Base-by-base conservation (phyloP, 2,329 filamentous ascomycete genomes). In the Mariannaea sp. region DNA sequence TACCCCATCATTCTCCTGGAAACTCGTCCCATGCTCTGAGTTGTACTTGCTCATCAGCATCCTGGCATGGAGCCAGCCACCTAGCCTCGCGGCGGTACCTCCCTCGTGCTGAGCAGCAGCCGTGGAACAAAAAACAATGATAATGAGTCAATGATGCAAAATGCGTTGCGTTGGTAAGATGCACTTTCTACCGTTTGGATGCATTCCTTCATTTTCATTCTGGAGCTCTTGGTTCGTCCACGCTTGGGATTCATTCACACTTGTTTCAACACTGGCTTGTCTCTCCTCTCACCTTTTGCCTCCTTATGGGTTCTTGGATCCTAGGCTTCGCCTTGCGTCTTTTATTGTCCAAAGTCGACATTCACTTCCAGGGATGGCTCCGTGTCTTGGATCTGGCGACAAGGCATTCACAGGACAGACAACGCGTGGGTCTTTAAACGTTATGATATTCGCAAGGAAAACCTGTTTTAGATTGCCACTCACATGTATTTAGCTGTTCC, bases 1-100 rank as follows among this genome's bases (percentile, higher is more conserved):
- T n/a, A n/a, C n/a, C n/a, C n/a, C 57, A 43, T 53, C 38, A 24
- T 22, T 45, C 39, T 52, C 41, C 50, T 27, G 43, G 36, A 29
- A 50, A 47, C 49, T 42, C 26, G 45, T 27, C 29, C n/a, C 40
- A 26, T 41, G 45, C 57, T 47, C 38, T 49, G 33, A 40, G 45
- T 54, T 49, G 45, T 42, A 50, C 38, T 30, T 62, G 35, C 40
- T 29, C 45, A 12, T 46, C 47, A 57, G 47, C 52, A 38, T 24
- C 22, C 53, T 44, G 44, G 44, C 20, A 33, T 20, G 39, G 29
- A 42, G 44, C 33, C 40, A 42, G 44, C 33, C 40, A 14, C 32
- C 32, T 38, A 38, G 44, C 33, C 45, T 39, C 19, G 35, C 32
- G 30, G 41, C 16, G 5, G 19, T 40, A 39, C 44, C n/a, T n/a